Evolutionary conservation across 306 rosid species (phyloP).

Genomic region (Prunus mume): DNA sequence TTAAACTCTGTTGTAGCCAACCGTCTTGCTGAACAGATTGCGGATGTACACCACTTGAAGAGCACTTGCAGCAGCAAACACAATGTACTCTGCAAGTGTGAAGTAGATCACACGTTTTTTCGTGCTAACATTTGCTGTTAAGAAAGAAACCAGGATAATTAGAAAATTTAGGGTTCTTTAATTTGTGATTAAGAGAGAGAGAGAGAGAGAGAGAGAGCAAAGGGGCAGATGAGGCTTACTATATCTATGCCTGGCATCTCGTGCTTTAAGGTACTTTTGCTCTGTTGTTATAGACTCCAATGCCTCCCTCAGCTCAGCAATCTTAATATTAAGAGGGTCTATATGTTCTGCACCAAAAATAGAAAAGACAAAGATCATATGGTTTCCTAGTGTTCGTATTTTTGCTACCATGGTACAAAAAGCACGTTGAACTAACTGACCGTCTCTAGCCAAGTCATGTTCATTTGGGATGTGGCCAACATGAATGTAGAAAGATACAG

Average conservation of each 20-base stretch:
- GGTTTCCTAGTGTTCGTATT: not conserved
- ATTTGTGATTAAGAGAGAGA: too few species aligned
- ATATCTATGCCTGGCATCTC: constrained; percentile 7
- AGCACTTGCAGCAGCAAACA: constrained; percentile 12
- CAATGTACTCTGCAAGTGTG: constrained; percentile 14
- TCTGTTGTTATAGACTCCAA: constrained; percentile 11
- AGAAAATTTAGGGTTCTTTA: not conserved
- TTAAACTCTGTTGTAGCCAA: constrained; percentile 13
- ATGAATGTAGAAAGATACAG: constrained; percentile 12
- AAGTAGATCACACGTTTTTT: constrained; percentile 17
- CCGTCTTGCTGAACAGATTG: constrained; percentile 12
- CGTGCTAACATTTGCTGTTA: constrained; percentile 18
- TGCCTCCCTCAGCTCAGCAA: constrained; percentile 19
- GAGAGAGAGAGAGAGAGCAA: too few species aligned
- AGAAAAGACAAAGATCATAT: not conserved
- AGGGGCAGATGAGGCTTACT: not conserved
- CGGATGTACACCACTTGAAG: constrained; percentile 23
- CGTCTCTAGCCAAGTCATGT: constrained; percentile 14
- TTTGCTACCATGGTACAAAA: not conserved
- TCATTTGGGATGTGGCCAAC: constrained; percentile 11
- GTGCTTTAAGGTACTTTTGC: constrained; percentile 13
- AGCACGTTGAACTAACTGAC: not conserved
- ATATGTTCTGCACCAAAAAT: constrained; percentile 3
- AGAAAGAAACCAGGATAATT: not conserved
- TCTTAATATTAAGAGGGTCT: constrained; percentile 14